phyloP scores from a whole-genome alignment of 441 rosid genomes.

The Metrosideros polymorpha region DNA sequence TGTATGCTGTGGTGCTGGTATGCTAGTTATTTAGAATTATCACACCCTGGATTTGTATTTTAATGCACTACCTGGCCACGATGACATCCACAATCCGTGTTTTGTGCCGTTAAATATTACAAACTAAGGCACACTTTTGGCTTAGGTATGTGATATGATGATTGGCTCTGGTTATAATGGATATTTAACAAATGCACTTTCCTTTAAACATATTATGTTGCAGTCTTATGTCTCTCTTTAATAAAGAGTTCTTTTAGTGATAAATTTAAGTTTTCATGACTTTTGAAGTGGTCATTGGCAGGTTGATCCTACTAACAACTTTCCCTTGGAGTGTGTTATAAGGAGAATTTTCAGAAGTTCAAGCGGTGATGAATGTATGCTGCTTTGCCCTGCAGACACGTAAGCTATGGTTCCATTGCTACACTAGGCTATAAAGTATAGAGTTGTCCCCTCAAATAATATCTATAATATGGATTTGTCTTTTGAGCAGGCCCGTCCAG shows the following conservation, averaged over 20 bases:
- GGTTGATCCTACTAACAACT: slow-evolving; percentile 71
- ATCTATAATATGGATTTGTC: background rate
- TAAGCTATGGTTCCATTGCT: slow-evolving; percentile 23
- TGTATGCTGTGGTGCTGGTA: background rate
- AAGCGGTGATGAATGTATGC: slow-evolving; percentile 76
- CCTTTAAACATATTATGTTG: background rate
- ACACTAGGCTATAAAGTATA: background rate
- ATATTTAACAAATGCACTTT: background rate
- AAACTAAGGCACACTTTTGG: background rate
- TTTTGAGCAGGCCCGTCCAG: slow-evolving; percentile 84
- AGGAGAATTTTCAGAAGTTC: slow-evolving; percentile 84
- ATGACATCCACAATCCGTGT: background rate
- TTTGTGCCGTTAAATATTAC: background rate
- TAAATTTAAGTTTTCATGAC: background rate
- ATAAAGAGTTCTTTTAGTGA: background rate
- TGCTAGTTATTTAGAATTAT: background rate
- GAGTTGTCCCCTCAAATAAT: background rate
- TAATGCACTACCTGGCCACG: background rate
- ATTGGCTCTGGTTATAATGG: background rate
- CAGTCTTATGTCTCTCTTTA: background rate
- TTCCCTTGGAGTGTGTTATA: slow-evolving; percentile 77
- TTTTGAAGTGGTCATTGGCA: slow-evolving; percentile 21
- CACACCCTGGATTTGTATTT: background rate
- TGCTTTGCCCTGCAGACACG: slow-evolving; percentile 91
- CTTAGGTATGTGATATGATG: background rate